phyloP scores from a whole-genome alignment of 306 rosid species.

The Acacia melanoxylon region DNA sequence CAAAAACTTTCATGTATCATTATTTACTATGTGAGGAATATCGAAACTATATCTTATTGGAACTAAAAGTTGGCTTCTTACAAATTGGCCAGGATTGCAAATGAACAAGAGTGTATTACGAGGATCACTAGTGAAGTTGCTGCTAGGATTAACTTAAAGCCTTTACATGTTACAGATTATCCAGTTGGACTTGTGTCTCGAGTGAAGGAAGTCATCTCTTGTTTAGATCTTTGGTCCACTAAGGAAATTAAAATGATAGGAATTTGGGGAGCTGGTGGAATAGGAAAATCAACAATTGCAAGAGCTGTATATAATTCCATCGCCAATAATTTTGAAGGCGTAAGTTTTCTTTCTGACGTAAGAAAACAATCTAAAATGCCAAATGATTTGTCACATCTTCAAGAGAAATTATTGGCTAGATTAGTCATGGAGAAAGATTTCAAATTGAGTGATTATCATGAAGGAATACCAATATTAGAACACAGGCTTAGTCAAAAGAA shows the following conservation, averaged over 20 bases:
- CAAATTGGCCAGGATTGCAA: not conserved
- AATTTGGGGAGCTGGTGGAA: not conserved
- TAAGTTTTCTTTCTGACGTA: not conserved
- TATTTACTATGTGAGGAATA: not conserved
- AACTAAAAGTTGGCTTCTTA: not conserved
- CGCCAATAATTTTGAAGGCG: not conserved
- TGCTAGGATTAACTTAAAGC: not conserved
- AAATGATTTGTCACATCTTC: not conserved
- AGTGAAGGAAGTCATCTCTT: not conserved
- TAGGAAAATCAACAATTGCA: slow-evolving; percentile 17
- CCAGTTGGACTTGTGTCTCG: slow-evolving; percentile 14
- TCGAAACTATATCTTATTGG: not conserved
- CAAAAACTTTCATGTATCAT: not conserved
- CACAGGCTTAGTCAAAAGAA: not conserved
- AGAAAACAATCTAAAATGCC: not conserved
- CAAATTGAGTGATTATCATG: not conserved
- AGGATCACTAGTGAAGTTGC: not conserved
- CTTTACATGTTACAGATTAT: not conserved
- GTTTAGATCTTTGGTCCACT: not conserved
- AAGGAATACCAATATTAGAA: not conserved
- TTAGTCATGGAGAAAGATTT: not conserved
- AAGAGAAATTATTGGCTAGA: not conserved
- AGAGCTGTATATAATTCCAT: slow-evolving; percentile 2
- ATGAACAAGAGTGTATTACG: not conserved
- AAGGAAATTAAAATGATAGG: not conserved